Percentiles rank a stretch among this genome's conserved stretches.
These are phyloP conservation scores for Pythium guiyangense DNA, from an alignment of 352 stramenopile species.

Conservation along the genomic window DNA sequence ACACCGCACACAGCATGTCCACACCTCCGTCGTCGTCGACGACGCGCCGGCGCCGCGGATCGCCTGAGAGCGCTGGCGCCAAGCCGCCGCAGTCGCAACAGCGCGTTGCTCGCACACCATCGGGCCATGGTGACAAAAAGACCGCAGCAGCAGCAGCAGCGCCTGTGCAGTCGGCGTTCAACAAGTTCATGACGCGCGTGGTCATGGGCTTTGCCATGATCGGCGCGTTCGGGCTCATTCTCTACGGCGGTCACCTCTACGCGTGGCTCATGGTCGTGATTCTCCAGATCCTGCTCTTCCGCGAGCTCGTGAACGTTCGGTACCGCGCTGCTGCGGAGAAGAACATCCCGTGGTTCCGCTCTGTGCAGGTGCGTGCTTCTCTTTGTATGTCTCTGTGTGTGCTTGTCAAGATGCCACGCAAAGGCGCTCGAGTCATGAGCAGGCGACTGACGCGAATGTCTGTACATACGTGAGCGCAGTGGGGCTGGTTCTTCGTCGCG, in stretches of 20 bases:
- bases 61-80: conserved; percentile 16
- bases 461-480: conserved; percentile 69
- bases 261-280: conserved; percentile 81
- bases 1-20: conserved; percentile 9
- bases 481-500: conserved; percentile 96
- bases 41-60: conserved; percentile 39
- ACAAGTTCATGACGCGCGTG: conserved; percentile 72
- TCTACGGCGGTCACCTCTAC: conserved; percentile 82
- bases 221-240: conserved; percentile 55
- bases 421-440: neutral
- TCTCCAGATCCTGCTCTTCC: conserved; percentile 90
- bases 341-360: conserved; percentile 97
- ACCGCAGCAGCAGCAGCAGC: conserved; percentile 8
- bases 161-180: conserved; percentile 21
- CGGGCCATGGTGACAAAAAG: conserved; percentile 20
- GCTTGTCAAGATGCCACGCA: neutral
- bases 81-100: conserved; percentile 6
- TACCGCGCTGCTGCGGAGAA: conserved; percentile 94
- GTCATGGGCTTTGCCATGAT: conserved; percentile 79
- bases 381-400: neutral
- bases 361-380: conserved; percentile 56
- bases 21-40: conserved; percentile 10
- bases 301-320: conserved; percentile 97
- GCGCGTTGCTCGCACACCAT: conserved; percentile 10
- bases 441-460: neutral